phyloP scores from a whole-genome alignment of 208 protist genomes.

The Angomonas ambiguus region DNA sequence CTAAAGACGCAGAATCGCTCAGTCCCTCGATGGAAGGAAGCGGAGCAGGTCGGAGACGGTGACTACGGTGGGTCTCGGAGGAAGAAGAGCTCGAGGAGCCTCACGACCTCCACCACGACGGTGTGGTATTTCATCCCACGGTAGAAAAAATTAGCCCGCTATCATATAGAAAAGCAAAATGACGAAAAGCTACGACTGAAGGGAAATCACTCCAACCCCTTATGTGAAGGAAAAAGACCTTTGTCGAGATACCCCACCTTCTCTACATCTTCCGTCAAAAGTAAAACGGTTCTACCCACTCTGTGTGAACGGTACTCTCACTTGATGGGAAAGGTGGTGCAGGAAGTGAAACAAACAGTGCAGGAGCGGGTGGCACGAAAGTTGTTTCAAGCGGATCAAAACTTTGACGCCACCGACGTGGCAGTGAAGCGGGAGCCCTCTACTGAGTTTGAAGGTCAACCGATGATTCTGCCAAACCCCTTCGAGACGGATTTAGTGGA shows the following conservation, averaged over 20 bases:
- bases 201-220: background rate
- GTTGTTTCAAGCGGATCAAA: background rate
- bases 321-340: background rate
- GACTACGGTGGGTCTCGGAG: background rate
- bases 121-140: background rate
- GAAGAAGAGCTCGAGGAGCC: background rate
- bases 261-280: background rate
- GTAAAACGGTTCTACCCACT: background rate
- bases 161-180: background rate
- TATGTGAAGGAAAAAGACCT: background rate
- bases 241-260: background rate
- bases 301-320: background rate
- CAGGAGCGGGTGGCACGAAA: background rate
- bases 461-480: background rate
- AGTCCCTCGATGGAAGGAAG: background rate
- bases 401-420: slow-evolving; percentile 5
- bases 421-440: background rate
- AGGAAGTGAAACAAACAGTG: background rate
- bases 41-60: background rate
- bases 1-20: background rate
- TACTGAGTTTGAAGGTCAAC: background rate
- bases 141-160: background rate
- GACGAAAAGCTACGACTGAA: background rate
- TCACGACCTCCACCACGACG: no score
- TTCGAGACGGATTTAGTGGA: background rate